A percentile compares a stretch with the other conserved stretches of the same genome.
phyloP scores from a whole-genome alignment of 495 filamentous ascomycete genomes.

The Annulohypoxylon nitens region DNA sequence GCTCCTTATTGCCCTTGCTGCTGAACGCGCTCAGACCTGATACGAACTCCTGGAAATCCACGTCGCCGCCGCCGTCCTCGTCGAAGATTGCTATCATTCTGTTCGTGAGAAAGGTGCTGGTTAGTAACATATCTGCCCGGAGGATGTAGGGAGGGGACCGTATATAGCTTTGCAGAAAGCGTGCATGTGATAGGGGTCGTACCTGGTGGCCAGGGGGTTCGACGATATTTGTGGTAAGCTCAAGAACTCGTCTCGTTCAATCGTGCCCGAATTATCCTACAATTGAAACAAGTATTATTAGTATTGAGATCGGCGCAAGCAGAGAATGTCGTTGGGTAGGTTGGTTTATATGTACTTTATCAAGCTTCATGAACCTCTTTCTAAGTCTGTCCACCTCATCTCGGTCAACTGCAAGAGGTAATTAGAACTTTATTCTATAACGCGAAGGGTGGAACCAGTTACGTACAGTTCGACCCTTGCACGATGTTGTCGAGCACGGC shows the following conservation, averaged over 20 bases:
- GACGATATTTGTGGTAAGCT: slow-evolving; percentile 97
- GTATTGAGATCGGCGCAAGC: slow-evolving; percentile 9
- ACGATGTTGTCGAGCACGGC: slow-evolving; percentile 95
- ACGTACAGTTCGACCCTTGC: slow-evolving; percentile 90
- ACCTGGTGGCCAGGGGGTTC: slow-evolving; percentile 96
- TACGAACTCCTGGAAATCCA: slow-evolving; percentile 99
- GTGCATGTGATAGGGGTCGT: slow-evolving; percentile 35
- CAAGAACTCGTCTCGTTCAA: slow-evolving; percentile 98
- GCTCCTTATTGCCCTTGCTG: slow-evolving; percentile 98
- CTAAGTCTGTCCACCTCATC: slow-evolving; percentile 95
- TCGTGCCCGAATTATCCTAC: slow-evolving; percentile 96
- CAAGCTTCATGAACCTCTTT: slow-evolving; percentile 99
- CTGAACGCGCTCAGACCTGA: slow-evolving; percentile 95
- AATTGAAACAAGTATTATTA: slow-evolving; percentile 2
- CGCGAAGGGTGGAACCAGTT: not conserved
- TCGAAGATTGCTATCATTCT: slow-evolving; percentile 99
- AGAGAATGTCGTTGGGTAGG: not conserved
- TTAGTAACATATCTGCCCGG: slow-evolving; percentile 19
- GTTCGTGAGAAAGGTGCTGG: not conserved
- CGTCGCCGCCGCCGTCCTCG: slow-evolving; percentile 96
- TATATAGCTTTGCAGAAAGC: not conserved
- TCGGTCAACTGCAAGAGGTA: slow-evolving; percentile 78
- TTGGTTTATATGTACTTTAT: slow-evolving; percentile 75
- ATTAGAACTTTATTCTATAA: not conserved
- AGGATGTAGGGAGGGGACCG: not conserved